These are phyloP conservation scores for Linum usitatissimum DNA, from an alignment of 345 rosid species.

Conservation along the genomic window DNA sequence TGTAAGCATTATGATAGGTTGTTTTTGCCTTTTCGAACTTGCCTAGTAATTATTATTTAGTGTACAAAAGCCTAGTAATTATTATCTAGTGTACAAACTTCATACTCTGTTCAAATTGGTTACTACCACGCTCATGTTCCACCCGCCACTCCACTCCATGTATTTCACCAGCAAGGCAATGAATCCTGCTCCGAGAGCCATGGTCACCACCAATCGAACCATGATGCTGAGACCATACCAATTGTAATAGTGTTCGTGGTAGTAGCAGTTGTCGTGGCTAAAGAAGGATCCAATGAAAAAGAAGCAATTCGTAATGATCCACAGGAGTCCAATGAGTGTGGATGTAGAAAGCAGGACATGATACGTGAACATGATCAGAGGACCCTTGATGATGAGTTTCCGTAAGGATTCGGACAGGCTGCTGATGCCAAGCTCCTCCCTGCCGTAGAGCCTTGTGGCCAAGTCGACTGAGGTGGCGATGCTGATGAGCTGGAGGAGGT, in stretches of 20 bases:
- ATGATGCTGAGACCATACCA: too few relatives aligned
- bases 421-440: neutral
- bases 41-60: neutral
- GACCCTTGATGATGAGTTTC: neutral
- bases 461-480: neutral
- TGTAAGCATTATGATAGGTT: too few relatives aligned
- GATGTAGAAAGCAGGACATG: neutral
- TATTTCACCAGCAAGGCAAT: too few relatives aligned
- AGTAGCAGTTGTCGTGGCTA: neutral
- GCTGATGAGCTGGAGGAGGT: slow-evolving; percentile 10
- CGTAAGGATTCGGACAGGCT: slow-evolving; percentile 10
- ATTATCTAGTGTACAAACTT: too few relatives aligned
- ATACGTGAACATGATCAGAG: neutral
- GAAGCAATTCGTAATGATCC: neutral
- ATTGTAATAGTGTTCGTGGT: too few relatives aligned
- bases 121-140: too few relatives aligned
- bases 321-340: neutral
- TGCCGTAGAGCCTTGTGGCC: neutral
- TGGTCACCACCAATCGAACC: too few relatives aligned
- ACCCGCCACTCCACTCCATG: too few relatives aligned
- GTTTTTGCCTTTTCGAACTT: too few relatives aligned
- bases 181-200: too few relatives aligned
- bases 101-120: too few relatives aligned
- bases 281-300: neutral
- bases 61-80: too few relatives aligned